Evolutionary conservation across 805 yeast genomes (phyloP).

Genomic region (Ogataea paraovalis): DNA sequence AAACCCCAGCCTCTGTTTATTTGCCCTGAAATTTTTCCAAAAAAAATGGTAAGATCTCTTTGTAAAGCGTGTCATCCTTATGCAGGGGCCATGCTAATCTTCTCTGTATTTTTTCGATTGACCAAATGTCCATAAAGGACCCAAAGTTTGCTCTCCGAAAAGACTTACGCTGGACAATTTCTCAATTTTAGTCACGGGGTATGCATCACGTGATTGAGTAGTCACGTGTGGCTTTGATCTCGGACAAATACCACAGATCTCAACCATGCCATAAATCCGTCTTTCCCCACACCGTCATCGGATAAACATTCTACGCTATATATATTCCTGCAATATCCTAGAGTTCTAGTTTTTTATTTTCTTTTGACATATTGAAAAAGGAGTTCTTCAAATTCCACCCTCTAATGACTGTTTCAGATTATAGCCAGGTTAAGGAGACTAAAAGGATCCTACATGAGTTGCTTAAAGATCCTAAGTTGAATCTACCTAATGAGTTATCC

Average conservation of each 20-base stretch:
- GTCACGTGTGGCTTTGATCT: too few relatives aligned
- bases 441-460: slow-evolving; percentile 8
- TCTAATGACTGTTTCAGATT: slow-evolving; percentile 10
- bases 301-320: neutral
- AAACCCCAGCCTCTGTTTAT: too few relatives aligned
- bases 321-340: neutral
- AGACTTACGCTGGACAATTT: neutral
- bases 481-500: slow-evolving; percentile 17
- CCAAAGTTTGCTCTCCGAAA: neutral
- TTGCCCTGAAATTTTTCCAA: slow-evolving; percentile 31
- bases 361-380: too few relatives aligned
- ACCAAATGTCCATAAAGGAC: slow-evolving; percentile 85
- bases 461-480: slow-evolving; percentile 7
- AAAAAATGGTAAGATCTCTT: slow-evolving; percentile 95
- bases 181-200: neutral
- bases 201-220: too few relatives aligned
- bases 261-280: neutral
- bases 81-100: slow-evolving; percentile 99
- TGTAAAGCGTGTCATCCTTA: slow-evolving; percentile 99
- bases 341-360: too few relatives aligned
- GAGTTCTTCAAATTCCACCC: neutral
- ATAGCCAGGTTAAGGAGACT: slow-evolving; percentile 11
- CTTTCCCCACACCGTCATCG: neutral
- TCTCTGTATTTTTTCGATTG: slow-evolving; percentile 99
- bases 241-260: neutral